phyloP scores from a whole-genome alignment of 2,329 filamentous ascomycete species.

The Colletotrichum sp. region DNA sequence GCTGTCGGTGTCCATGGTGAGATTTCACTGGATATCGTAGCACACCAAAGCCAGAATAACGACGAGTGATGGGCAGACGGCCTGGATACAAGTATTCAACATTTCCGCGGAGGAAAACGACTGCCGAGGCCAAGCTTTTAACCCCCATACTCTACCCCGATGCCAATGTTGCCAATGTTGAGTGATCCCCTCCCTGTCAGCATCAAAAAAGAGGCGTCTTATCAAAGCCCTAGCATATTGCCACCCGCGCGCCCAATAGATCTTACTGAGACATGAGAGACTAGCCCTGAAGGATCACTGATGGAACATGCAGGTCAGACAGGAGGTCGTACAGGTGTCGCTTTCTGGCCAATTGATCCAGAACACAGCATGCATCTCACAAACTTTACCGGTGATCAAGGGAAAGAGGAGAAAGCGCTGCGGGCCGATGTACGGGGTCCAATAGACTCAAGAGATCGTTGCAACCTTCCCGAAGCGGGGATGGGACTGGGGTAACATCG shows the following conservation, averaged over 20 bases:
- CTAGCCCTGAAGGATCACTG: neutral
- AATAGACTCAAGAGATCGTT: neutral
- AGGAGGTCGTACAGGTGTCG: neutral
- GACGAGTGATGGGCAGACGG: neutral
- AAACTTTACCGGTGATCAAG: neutral
- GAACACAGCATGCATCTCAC: conserved; percentile 1
- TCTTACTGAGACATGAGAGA: neutral
- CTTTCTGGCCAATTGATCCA: neutral
- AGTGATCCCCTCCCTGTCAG: neutral
- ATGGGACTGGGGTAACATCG: neutral
- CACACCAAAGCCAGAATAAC: neutral
- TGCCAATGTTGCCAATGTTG: neutral
- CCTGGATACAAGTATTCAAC: neutral
- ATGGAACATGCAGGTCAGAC: conserved; percentile 8
- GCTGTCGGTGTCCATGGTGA: neutral
- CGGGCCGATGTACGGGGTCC: neutral
- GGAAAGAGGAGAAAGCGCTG: neutral
- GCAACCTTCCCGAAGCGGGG: conserved; percentile 8
- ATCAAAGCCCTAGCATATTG: neutral
- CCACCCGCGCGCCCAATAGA: neutral
- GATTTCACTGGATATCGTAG: neutral
- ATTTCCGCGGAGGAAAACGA: neutral
- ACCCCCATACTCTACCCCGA: neutral
- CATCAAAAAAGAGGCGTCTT: neutral
- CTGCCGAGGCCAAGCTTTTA: conserved; percentile 15